Evolutionary conservation across 176 grass and related monocot species (phyloP).

Genomic region (Ensete ventricosum): DNA sequence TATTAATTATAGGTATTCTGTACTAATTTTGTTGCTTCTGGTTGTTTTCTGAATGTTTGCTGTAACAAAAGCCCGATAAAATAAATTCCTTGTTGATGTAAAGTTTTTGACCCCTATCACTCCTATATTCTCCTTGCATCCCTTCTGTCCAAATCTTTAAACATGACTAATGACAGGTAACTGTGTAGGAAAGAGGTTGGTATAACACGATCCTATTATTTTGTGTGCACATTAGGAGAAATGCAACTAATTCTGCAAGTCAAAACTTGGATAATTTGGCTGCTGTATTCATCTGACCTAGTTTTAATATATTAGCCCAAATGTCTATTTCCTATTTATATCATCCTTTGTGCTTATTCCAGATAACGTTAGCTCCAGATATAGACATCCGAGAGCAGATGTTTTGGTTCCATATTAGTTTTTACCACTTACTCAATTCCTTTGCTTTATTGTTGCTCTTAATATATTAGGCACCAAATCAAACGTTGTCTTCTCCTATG

Average conservation of each 20-base stretch:
- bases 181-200: too few relatives aligned
- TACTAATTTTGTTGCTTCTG: neutral
- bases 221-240: too few relatives aligned
- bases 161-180: too few relatives aligned
- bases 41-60: neutral
- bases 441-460: constrained; percentile 8
- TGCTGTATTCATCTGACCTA: neutral
- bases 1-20: neutral
- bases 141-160: too few relatives aligned
- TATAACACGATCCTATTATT: too few relatives aligned
- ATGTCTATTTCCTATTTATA: neutral
- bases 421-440: neutral
- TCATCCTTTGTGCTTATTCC: neutral
- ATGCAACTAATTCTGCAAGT: too few relatives aligned
- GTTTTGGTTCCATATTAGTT: neutral
- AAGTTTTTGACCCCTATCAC: too few relatives aligned
- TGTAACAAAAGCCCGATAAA: too few relatives aligned
- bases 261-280: neutral
- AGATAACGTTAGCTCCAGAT: neutral
- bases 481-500: constrained; percentile 40
- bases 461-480: constrained; percentile 43
- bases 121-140: too few relatives aligned
- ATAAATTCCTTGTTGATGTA: too few relatives aligned
- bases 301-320: neutral
- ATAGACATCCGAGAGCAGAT: neutral